Evolutionary conservation across 163 green algal species (phyloP).

Genomic region (Picocystis sp.): DNA sequence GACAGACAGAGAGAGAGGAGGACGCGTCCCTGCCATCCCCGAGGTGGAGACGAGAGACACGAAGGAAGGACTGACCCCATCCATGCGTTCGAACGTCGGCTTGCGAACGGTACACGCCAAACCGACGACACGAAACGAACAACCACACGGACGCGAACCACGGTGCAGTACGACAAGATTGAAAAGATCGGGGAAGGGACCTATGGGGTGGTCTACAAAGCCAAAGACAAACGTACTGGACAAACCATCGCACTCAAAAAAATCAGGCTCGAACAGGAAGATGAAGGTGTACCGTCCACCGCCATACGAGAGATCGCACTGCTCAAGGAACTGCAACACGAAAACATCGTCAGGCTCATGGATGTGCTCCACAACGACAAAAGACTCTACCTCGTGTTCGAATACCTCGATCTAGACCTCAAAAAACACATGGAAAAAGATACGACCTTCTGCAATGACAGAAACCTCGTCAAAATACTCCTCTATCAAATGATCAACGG

Average conservation of each 20-base stretch:
- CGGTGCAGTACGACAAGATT: slow-evolving; percentile 11
- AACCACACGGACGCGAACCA: too few relatives aligned
- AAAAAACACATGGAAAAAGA: slow-evolving; percentile 80
- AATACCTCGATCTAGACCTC: slow-evolving; percentile 92
- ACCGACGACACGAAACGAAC: too few relatives aligned
- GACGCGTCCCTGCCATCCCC: too few relatives aligned
- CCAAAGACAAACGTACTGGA: slow-evolving; percentile 9
- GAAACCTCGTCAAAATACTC: slow-evolving; percentile 45
- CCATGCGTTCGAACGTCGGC: too few relatives aligned
- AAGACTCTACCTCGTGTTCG: slow-evolving; percentile 89
- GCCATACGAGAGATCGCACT: slow-evolving; percentile 72
- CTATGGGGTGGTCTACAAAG: slow-evolving; percentile 45
- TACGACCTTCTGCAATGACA: background rate
- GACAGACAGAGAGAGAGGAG: too few relatives aligned
- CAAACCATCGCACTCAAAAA: slow-evolving; percentile 65
- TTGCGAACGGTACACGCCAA: too few relatives aligned
- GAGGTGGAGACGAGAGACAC: too few relatives aligned
- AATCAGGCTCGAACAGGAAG: slow-evolving; percentile 68
- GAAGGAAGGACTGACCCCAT: too few relatives aligned
- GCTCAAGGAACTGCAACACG: slow-evolving; percentile 60
- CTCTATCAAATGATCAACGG: slow-evolving; percentile 82
- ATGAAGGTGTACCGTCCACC: slow-evolving; percentile 53
- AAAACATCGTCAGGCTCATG: slow-evolving; percentile 70
- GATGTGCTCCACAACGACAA: slow-evolving; percentile 63
- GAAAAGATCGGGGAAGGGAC: slow-evolving; percentile 57